Percentiles rank a stretch among this genome's conserved stretches.
Conservation (phyloP, 768 basidiomycete genomes). For the Hydnum rufescens region DNA sequence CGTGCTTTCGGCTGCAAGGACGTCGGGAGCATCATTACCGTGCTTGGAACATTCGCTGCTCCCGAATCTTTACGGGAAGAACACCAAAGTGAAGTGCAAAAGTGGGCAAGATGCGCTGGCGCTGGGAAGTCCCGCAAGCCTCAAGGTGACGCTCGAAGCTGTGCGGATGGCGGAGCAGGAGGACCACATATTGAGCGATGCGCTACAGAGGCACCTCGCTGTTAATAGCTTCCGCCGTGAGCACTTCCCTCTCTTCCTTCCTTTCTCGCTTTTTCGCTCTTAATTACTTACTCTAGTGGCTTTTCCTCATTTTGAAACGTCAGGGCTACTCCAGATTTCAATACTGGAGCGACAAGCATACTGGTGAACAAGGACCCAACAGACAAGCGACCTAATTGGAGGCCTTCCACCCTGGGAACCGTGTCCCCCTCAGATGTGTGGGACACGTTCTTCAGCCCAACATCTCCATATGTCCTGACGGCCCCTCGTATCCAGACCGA, state of each 20-base stretch:
- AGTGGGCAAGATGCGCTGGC: conserved; percentile 55
- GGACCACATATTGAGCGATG: no score
- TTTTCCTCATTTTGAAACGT: conserved; percentile 33
- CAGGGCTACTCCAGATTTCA: no score
- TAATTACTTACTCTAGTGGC: conserved; percentile 13
- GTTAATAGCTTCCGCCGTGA: conserved; percentile 79
- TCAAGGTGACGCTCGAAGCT: no score
- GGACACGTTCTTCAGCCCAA: no score
- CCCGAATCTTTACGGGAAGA: no score
- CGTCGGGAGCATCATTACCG: conserved; percentile 52
- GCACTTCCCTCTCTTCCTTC: conserved; percentile 7
- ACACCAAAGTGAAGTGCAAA: conserved; percentile 30
- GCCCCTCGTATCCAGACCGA: no score
- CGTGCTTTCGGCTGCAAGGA: conserved; percentile 46
- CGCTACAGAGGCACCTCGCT: conserved; percentile 63
- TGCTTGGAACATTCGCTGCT: conserved; percentile 23
- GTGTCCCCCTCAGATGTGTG: conserved; percentile 34
- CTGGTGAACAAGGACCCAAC: conserved; percentile 33
- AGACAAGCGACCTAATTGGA: conserved; percentile 40
- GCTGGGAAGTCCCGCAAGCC: conserved; percentile 71
- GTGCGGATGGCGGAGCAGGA: conserved; percentile 14
- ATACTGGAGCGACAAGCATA: no score
- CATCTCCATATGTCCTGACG: no score
- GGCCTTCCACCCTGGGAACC: conserved; percentile 38
- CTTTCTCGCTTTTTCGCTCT: conserved; percentile 8